A percentile compares a stretch with the other conserved stretches of the same genome.
Conservation (phyloP, 345 rosid genomes). For the Brassica juncea region DNA sequence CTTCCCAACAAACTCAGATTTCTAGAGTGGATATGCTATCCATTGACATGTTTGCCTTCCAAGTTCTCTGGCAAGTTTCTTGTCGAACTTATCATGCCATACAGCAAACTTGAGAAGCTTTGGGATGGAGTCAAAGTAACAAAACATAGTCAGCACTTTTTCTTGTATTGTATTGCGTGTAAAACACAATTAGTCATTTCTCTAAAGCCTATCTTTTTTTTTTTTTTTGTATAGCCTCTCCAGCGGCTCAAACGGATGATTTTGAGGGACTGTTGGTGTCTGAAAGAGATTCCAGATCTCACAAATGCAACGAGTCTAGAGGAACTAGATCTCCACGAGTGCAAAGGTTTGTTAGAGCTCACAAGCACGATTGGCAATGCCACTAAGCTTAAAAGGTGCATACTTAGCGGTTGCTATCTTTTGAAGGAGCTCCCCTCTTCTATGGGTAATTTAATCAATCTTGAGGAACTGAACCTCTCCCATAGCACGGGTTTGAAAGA, state of each 20-base stretch:
- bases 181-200: not conserved
- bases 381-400: conserved; percentile 12
- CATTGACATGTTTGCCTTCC: conserved; percentile 1
- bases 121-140: conserved; percentile 31
- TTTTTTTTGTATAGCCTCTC: not conserved
- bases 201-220: not conserved
- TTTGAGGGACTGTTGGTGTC: not conserved
- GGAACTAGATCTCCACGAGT: not conserved
- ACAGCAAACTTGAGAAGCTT: conserved; percentile 23
- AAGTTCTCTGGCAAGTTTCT: conserved; percentile 10
- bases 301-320: not conserved
- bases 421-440: conserved; percentile 10
- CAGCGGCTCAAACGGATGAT: not conserved
- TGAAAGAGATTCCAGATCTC: not conserved
- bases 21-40: not conserved
- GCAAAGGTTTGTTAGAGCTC: conserved; percentile 4
- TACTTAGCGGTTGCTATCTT: not conserved
- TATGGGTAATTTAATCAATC: not conserved
- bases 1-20: not conserved
- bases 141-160: not conserved
- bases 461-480: conserved; percentile 3
- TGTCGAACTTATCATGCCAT: conserved; percentile 1
- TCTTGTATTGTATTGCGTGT: not conserved
- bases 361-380: conserved; percentile 20
- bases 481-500: not conserved